Conservation (phyloP, 1,284 basidiomycete species). For the Puccinia hordei region DNA sequence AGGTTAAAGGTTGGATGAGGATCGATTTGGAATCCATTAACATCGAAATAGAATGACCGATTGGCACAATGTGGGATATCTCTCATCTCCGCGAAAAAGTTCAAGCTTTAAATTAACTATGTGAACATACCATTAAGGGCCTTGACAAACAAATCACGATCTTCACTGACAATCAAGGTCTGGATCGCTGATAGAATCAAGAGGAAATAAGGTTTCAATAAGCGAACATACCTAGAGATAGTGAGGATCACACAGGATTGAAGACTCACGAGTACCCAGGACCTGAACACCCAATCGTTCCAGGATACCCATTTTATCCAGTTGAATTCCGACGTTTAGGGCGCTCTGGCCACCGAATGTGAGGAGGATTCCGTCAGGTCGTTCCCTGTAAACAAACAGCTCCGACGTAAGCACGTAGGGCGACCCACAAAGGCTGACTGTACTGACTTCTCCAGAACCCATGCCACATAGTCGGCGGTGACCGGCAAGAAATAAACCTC, state of each 20-base stretch:
- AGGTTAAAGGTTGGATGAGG: slow-evolving; percentile 10
- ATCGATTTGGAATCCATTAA: neutral
- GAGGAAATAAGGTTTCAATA: neutral
- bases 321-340: slow-evolving; percentile 93
- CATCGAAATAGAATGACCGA: neutral
- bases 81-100: neutral
- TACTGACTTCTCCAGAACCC: slow-evolving; percentile 82
- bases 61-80: neutral
- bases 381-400: slow-evolving; percentile 63
- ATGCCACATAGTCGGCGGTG: slow-evolving; percentile 95
- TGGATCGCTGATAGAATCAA: slow-evolving; percentile 66
- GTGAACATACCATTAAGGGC: slow-evolving; percentile 78
- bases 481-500: slow-evolving; percentile 98
- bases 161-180: slow-evolving; percentile 93
- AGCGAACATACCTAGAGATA: neutral
- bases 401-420: neutral
- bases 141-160: slow-evolving; percentile 94
- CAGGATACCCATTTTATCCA: slow-evolving; percentile 96
- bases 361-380: slow-evolving; percentile 93
- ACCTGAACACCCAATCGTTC: slow-evolving; percentile 93
- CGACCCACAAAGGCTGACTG: neutral
- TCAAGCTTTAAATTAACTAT: slow-evolving; percentile 32
- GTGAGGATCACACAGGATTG: neutral
- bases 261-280: slow-evolving; percentile 72
- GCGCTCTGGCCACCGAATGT: slow-evolving; percentile 99